Conservation (phyloP, 2,329 filamentous ascomycete species). For the Colletotrichum paranaense region DNA sequence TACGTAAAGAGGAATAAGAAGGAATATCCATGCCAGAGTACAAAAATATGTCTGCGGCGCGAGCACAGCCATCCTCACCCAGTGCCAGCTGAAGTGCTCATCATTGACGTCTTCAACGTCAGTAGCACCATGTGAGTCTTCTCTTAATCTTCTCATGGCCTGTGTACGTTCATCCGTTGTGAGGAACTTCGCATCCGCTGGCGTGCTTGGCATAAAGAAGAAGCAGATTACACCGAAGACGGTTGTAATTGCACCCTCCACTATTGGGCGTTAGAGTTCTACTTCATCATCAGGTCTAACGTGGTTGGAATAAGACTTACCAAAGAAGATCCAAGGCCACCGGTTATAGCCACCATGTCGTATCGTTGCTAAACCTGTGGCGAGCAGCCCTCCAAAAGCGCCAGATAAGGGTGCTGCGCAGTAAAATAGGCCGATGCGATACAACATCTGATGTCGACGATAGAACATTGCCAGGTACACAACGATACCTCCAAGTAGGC, state of each 20-base stretch:
- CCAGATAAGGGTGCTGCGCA: background rate
- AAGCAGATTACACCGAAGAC: background rate
- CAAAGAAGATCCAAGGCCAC: background rate
- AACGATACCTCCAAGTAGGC: background rate
- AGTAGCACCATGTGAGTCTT: background rate
- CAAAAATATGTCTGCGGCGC: conserved; percentile 44
- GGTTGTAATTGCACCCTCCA: background rate
- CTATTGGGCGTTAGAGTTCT: background rate
- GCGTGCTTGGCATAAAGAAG: background rate
- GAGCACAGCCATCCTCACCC: conserved; percentile 47
- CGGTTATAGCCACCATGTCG: background rate
- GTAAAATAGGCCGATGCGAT: background rate
- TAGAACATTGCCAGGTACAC: background rate
- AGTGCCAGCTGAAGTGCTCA: conserved; percentile 53
- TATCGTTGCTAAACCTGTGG: background rate
- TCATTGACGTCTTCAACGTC: conserved; percentile 44
- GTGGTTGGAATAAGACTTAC: too few species aligned
- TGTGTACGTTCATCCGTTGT: background rate
- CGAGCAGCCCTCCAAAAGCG: background rate
- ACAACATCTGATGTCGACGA: background rate
- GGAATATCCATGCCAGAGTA: background rate
- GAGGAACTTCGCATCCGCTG: background rate
- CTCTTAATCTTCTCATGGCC: background rate
- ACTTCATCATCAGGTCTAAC: too few species aligned
- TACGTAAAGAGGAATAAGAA: background rate